phyloP scores from a whole-genome alignment of 176 grass and related monocot genomes.

The Oryza rufipogon region DNA sequence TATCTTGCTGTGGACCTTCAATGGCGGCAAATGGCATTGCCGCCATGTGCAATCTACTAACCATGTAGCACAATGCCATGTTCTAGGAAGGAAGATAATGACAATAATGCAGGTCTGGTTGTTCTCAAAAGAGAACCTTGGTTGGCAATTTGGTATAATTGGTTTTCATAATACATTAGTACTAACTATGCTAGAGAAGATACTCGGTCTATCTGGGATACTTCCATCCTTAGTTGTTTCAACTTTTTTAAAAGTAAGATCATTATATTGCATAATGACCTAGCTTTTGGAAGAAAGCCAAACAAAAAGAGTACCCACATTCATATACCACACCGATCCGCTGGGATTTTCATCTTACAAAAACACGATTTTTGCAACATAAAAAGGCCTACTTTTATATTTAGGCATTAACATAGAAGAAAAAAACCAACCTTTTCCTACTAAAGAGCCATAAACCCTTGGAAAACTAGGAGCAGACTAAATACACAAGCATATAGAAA shows the following conservation, averaged over 20 bases:
- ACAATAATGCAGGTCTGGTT: background rate
- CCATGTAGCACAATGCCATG: background rate
- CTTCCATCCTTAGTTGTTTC: background rate
- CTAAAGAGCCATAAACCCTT: too few relatives aligned
- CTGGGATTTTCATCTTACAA: too few relatives aligned
- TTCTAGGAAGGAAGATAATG: background rate
- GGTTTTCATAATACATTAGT: background rate
- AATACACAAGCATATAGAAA: too few relatives aligned
- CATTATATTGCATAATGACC: too few relatives aligned
- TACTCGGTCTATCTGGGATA: background rate
- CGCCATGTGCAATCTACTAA: background rate
- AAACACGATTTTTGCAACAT: too few relatives aligned
- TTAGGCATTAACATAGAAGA: too few relatives aligned
- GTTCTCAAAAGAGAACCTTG: background rate
- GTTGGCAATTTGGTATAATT: background rate
- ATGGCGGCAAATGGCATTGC: background rate
- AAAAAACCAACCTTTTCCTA: too few relatives aligned
- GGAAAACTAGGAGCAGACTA: too few relatives aligned
- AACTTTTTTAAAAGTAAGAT: background rate
- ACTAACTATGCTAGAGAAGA: background rate
- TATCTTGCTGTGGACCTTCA: background rate
- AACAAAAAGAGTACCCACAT: too few relatives aligned
- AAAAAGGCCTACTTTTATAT: too few relatives aligned
- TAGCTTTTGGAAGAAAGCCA: too few relatives aligned
- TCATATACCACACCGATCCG: too few relatives aligned